These are phyloP conservation scores for Rhodotorula glutinis DNA, from an alignment of 1,284 basidiomycete species.

Conservation along the genomic window DNA sequence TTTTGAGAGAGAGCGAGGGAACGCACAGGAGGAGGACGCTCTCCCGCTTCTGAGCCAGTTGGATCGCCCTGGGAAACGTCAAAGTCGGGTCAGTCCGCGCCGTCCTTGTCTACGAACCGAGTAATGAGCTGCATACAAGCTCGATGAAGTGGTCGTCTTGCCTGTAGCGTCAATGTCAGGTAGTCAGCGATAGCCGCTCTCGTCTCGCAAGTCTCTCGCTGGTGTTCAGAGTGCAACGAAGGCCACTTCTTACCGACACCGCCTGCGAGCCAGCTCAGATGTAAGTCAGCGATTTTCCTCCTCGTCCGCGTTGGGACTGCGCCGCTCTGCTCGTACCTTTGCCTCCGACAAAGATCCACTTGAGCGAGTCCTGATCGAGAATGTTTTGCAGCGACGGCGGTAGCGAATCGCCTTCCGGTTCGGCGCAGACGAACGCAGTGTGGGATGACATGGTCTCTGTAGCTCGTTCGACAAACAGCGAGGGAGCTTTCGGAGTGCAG, in stretches of 20 bases:
- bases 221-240: too few relatives aligned
- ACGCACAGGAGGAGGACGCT: conserved; percentile 90
- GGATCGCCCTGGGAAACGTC: conserved; percentile 90
- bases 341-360: conserved; percentile 46
- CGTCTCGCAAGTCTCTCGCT: too few relatives aligned
- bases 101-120: too few relatives aligned
- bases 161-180: conserved; percentile 53
- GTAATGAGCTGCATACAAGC: too few relatives aligned
- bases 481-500: too few relatives aligned
- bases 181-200: too few relatives aligned
- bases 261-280: too few relatives aligned
- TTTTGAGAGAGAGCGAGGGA: too few relatives aligned
- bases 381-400: conserved; percentile 37
- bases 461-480: background rate
- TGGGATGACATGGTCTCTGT: conserved; percentile 12
- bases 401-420: conserved; percentile 37
- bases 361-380: conserved; percentile 39
- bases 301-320: too few relatives aligned
- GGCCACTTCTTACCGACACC: too few relatives aligned
- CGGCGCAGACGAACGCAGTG: conserved; percentile 28
- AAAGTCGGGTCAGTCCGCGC: too few relatives aligned
- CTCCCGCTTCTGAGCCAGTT: conserved; percentile 78
- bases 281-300: too few relatives aligned
- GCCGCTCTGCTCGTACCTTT: conserved; percentile 14
- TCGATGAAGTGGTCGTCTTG: conserved; percentile 69